These are phyloP conservation scores for Graphilbum fragrans DNA, from an alignment of 2,329 filamentous ascomycete genomes.

Conservation along the genomic window DNA sequence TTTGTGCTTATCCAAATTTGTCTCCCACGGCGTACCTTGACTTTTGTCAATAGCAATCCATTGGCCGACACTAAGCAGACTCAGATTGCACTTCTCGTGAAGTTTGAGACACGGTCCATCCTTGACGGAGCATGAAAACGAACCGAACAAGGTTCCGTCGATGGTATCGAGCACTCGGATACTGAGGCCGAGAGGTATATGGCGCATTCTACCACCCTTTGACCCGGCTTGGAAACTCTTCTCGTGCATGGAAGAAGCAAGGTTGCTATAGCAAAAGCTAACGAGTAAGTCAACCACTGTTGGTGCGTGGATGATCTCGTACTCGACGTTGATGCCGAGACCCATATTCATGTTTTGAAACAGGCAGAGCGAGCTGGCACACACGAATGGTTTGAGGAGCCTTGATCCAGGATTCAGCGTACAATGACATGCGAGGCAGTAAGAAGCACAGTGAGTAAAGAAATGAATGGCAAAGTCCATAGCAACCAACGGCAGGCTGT, in stretches of 20 bases:
- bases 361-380: conserved; percentile 60
- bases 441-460: conserved; percentile 70
- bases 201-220: not conserved
- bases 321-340: conserved; percentile 73
- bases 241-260: no score
- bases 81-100: no score
- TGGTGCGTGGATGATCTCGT: conserved; percentile 69
- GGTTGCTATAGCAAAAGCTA: conserved; percentile 61
- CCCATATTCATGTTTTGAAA: conserved; percentile 85
- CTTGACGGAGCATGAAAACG: not conserved
- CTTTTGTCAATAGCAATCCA: no score
- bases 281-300: conserved; percentile 75
- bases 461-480: conserved; percentile 72
- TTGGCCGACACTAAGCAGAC: no score
- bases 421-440: conserved; percentile 75
- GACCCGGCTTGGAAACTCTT: not conserved
- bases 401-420: conserved; percentile 53
- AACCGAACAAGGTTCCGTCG: not conserved
- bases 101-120: not conserved
- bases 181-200: not conserved
- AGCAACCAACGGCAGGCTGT: conserved; percentile 41
- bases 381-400: conserved; percentile 69
- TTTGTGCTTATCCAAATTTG: no score
- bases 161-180: not conserved
- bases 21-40: no score